Evolutionary conservation across 768 basidiomycete genomes (phyloP).

Genomic region (Cystobasidium tubakii): DNA sequence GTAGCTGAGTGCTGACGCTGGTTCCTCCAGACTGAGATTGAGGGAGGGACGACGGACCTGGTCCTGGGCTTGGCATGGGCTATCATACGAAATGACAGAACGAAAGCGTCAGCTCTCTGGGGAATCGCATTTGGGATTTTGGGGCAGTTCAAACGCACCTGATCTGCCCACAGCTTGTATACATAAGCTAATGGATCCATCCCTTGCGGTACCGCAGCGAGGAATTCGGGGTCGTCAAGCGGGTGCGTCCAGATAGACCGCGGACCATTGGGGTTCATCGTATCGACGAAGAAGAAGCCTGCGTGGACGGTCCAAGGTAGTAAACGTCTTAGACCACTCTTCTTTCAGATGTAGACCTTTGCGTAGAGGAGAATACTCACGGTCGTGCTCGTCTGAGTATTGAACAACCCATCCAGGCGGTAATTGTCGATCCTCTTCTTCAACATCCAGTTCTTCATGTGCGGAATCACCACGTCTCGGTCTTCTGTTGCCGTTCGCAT

Average conservation of each 20-base stretch:
- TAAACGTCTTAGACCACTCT: too few species aligned
- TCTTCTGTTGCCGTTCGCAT: background rate
- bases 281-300: constrained; percentile 34
- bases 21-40: background rate
- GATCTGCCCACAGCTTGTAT: constrained; percentile 19
- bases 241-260: constrained; percentile 27
- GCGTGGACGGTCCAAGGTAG: too few species aligned
- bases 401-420: constrained; percentile 31
- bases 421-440: constrained; percentile 24
- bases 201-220: background rate
- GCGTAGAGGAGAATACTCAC: too few species aligned
- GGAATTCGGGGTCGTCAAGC: constrained; percentile 29
- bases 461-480: background rate
- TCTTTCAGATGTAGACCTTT: too few species aligned
- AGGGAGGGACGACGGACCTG: background rate
- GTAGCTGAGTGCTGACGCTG: background rate
- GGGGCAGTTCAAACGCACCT: background rate
- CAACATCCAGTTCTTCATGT: constrained; percentile 16
- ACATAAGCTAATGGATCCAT: constrained; percentile 21
- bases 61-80: constrained; percentile 18
- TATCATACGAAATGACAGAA: background rate
- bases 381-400: constrained; percentile 8
- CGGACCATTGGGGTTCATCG: constrained; percentile 8
- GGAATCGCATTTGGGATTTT: background rate
- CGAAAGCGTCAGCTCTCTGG: background rate